These are phyloP conservation scores for Carex littledalei DNA, from an alignment of 176 grass and related monocot genomes.

Conservation along the genomic window DNA sequence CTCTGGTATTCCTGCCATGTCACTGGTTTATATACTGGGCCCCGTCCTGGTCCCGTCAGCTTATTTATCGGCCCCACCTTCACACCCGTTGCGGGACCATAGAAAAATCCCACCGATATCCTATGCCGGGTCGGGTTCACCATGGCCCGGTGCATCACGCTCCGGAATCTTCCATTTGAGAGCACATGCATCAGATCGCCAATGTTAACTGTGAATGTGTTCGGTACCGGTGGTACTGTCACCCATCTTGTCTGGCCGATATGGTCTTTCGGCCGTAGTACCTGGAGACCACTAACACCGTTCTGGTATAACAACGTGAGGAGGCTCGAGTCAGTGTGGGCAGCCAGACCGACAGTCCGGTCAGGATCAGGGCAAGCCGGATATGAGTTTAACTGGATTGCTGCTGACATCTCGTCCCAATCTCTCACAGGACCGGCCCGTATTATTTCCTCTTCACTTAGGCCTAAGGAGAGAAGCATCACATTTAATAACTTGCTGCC, in stretches of 20 bases:
- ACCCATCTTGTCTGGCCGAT: slow-evolving; percentile 51
- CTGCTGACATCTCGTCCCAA: slow-evolving; percentile 35
- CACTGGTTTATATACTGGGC: slow-evolving; percentile 59
- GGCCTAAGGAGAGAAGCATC: slow-evolving; percentile 61
- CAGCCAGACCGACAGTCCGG: slow-evolving; percentile 71
- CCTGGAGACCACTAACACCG: slow-evolving; percentile 76
- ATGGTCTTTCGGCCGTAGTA: slow-evolving; percentile 32
- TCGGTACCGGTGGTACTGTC: slow-evolving; percentile 46
- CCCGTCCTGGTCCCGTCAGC: slow-evolving; percentile 11
- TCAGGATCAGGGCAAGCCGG: slow-evolving; percentile 83
- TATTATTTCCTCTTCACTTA: slow-evolving; percentile 42
- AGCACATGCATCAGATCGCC: slow-evolving; percentile 92
- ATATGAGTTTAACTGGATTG: slow-evolving; percentile 44
- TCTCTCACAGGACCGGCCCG: slow-evolving; percentile 27
- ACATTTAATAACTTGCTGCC: slow-evolving; percentile 46
- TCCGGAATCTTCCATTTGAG: slow-evolving; percentile 79
- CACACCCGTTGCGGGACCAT: slow-evolving; percentile 40
- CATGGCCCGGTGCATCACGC: slow-evolving; percentile 80
- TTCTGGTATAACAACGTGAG: slow-evolving; percentile 90
- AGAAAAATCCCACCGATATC: slow-evolving; percentile 71
- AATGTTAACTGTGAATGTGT: slow-evolving; percentile 70
- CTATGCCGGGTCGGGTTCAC: slow-evolving; percentile 62
- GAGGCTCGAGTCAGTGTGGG: slow-evolving; percentile 94
- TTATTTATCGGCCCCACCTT: slow-evolving; percentile 59
- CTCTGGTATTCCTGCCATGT: slow-evolving; percentile 89